Conservation (phyloP, 768 basidiomycete genomes). For the Coprinellus micaceus region DNA sequence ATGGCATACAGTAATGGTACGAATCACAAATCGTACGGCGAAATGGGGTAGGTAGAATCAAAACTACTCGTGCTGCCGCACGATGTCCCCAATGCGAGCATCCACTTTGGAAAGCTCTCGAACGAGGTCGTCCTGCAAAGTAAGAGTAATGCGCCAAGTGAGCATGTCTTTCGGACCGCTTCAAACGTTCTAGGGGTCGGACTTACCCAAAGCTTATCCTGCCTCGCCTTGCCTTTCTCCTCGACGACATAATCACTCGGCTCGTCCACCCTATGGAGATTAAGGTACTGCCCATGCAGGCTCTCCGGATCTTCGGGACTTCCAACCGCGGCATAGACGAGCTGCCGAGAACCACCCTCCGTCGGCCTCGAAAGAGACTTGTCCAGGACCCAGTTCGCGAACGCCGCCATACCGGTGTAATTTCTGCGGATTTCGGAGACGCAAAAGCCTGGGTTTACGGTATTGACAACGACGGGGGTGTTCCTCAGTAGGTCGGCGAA, state of each 20-base stretch:
- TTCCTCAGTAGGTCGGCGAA: constrained; percentile 29
- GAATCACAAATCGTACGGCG: too few species aligned
- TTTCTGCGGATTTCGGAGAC: constrained; percentile 29
- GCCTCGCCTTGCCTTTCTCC: constrained; percentile 21
- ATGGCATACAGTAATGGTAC: too few species aligned
- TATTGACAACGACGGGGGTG: constrained; percentile 29
- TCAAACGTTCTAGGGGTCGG: neutral
- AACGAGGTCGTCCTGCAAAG: neutral
- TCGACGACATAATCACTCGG: constrained; percentile 27
- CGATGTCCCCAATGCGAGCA: neutral
- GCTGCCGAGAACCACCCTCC: constrained; percentile 35
- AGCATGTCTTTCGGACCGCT: neutral
- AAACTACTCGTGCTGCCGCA: neutral
- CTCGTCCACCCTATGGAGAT: constrained; percentile 21
- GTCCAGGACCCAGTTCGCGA: constrained; percentile 26
- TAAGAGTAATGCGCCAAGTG: neutral
- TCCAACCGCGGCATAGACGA: constrained; percentile 31
- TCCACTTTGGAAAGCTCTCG: neutral
- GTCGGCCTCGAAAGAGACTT: constrained; percentile 32
- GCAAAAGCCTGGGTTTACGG: constrained; percentile 46
- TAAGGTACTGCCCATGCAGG: constrained; percentile 29
- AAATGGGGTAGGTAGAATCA: too few species aligned
- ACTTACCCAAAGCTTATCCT: constrained; percentile 31
- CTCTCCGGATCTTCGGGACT: constrained; percentile 13
- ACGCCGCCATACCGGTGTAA: constrained; percentile 14